These are phyloP conservation scores for Corylus avellana DNA, from an alignment of 306 rosid genomes.

Conservation along the genomic window DNA sequence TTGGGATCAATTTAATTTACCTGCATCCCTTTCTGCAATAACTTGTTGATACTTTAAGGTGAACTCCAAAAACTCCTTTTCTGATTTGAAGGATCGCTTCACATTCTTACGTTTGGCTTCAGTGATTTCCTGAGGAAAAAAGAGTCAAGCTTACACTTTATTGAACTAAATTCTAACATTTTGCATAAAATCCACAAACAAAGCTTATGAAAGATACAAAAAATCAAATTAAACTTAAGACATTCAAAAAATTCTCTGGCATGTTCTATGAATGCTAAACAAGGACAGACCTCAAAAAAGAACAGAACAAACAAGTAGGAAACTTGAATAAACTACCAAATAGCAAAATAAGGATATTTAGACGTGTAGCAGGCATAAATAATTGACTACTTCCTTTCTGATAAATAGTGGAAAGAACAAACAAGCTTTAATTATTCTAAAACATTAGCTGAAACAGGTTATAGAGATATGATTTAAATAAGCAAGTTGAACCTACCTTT, in stretches of 20 bases:
- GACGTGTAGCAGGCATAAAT: background rate
- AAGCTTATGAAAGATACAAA: background rate
- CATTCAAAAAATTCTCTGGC: background rate
- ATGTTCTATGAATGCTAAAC: background rate
- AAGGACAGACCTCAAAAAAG: background rate
- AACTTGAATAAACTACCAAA: background rate
- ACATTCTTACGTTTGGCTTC: constrained; percentile 75
- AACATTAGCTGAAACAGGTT: too few species aligned
- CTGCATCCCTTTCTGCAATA: constrained; percentile 85
- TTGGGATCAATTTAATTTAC: constrained; percentile 45
- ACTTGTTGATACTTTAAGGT: constrained; percentile 90
- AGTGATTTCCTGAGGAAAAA: constrained; percentile 57
- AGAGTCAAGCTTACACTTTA: background rate
- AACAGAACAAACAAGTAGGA: background rate
- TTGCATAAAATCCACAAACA: background rate
- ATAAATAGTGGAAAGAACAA: too few species aligned
- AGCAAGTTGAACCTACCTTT: too few species aligned
- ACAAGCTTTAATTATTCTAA: too few species aligned
- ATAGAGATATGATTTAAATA: too few species aligned
- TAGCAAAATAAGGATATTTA: background rate
- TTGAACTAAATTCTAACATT: background rate
- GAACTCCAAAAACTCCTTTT: constrained; percentile 86
- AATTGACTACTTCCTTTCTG: too few species aligned
- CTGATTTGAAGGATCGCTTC: constrained; percentile 79
- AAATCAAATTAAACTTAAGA: background rate